Evolutionary conservation across 176 grass and related monocot genomes (phyloP).

Genomic region (Phoenix roebelenii): DNA sequence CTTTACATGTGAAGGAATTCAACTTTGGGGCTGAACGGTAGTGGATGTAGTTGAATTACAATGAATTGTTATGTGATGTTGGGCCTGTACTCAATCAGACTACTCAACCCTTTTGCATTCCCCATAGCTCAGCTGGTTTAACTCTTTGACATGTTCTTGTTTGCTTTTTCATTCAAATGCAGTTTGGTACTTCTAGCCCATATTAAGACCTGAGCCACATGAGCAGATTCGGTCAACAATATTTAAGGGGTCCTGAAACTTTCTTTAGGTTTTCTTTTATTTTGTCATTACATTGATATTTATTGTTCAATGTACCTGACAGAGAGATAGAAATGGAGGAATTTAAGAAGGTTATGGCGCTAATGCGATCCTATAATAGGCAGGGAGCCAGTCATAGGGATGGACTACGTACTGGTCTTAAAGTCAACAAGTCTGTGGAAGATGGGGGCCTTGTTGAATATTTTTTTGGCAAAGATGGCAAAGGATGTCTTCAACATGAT

Average conservation of each 20-base stretch:
- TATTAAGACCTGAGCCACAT: constrained; percentile 46
- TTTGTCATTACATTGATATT: constrained; percentile 20
- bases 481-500: constrained; percentile 48
- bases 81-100: no score
- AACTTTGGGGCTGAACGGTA: no score
- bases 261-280: constrained; percentile 20
- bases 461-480: constrained; percentile 83
- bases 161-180: constrained; percentile 61
- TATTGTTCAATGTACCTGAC: constrained; percentile 27
- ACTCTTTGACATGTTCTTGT: constrained; percentile 23
- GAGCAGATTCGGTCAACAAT: constrained; percentile 27
- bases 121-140: no score
- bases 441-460: constrained; percentile 72
- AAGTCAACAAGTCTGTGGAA: constrained; percentile 55
- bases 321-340: constrained; percentile 91
- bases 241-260: constrained; percentile 60
- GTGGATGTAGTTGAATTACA: no score
- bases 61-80: no score
- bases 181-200: constrained; percentile 47
- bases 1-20: no score
- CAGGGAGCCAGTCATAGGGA: constrained; percentile 76
- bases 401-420: constrained; percentile 76
- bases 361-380: constrained; percentile 86
- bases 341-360: constrained; percentile 95
- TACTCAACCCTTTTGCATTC: no score